Conservation (phyloP, 1,284 basidiomycete genomes). For the Vanrija sp. region DNA sequence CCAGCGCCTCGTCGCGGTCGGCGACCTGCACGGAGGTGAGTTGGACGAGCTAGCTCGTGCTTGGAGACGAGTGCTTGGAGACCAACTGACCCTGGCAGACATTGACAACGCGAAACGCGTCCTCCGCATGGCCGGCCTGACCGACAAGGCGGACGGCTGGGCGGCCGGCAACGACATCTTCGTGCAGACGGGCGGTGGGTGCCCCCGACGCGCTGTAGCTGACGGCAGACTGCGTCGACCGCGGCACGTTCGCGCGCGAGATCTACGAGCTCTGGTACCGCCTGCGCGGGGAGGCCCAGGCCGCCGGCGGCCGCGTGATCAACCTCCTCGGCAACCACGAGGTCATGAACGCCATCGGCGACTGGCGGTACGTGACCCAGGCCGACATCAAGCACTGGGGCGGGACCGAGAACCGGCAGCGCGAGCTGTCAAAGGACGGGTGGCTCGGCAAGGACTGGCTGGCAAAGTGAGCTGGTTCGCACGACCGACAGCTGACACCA, state of each 20-base stretch:
- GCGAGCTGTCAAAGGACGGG: constrained; percentile 63
- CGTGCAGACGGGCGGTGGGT: constrained; percentile 69
- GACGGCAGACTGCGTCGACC: constrained; percentile 71
- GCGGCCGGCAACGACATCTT: constrained; percentile 71
- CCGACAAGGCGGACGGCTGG: constrained; percentile 67
- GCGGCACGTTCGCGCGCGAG: constrained; percentile 80
- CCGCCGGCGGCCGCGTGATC: constrained; percentile 66
- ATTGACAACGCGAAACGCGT: constrained; percentile 66
- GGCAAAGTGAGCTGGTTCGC: constrained; percentile 54
- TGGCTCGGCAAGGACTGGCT: constrained; percentile 80
- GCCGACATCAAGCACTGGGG: constrained; percentile 77
- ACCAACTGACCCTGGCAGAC: constrained; percentile 39
- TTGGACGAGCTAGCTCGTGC: neutral
- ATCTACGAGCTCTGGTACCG: constrained; percentile 76
- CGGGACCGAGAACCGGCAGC: constrained; percentile 63
- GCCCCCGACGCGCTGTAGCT: no score
- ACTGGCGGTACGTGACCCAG: constrained; percentile 84
- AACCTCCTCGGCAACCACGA: constrained; percentile 68
- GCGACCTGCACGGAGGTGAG: constrained; percentile 69
- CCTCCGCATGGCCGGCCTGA: constrained; percentile 68
- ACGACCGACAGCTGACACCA: constrained; percentile 11
- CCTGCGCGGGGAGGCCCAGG: constrained; percentile 68
- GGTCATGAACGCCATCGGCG: constrained; percentile 78
- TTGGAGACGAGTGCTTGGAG: neutral
- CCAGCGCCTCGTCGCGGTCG: constrained; percentile 61